Evolutionary conservation across 495 filamentous ascomycete species (phyloP).

Genomic region (Saxophila tyrrhenica): DNA sequence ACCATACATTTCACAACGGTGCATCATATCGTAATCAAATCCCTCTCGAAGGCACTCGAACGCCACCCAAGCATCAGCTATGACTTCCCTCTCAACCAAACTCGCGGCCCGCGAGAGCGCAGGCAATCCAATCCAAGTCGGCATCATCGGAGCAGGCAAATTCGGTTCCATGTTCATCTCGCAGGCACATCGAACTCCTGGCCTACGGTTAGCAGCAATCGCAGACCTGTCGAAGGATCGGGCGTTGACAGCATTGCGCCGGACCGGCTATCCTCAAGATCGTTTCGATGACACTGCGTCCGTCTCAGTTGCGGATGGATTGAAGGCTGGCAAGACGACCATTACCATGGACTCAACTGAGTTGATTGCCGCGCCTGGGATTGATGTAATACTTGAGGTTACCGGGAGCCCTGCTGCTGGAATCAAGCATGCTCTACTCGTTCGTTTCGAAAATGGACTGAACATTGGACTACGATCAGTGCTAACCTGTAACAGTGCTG

Average conservation of each 20-base stretch:
- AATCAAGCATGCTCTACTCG: conserved; percentile 18
- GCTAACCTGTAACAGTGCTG: conserved; percentile 10
- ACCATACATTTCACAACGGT: too few relatives aligned
- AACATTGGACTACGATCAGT: not conserved
- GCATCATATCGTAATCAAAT: too few relatives aligned
- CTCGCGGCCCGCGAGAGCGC: conserved; percentile 12
- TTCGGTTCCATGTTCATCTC: conserved; percentile 24
- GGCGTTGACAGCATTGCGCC: conserved; percentile 13
- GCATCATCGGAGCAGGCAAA: conserved; percentile 21
- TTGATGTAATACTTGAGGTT: conserved; percentile 20
- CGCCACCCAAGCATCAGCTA: conserved; percentile 1
- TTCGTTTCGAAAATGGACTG: not conserved
- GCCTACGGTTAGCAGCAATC: conserved; percentile 19
- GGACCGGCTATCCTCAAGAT: conserved; percentile 16
- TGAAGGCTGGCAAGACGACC: conserved; percentile 17
- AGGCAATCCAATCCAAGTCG: conserved; percentile 21
- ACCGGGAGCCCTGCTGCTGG: conserved; percentile 20
- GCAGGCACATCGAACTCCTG: conserved; percentile 15
- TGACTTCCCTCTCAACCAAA: conserved; percentile 20
- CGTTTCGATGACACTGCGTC: conserved; percentile 11
- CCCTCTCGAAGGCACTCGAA: not conserved
- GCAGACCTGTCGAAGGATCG: conserved; percentile 18
- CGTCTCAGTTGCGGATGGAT: conserved; percentile 13
- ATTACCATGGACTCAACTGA: conserved; percentile 16
- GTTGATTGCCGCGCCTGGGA: conserved; percentile 13